Percentiles rank a stretch among this genome's conserved stretches.
phyloP scores from a whole-genome alignment of 257 asterid genomes.

The Dorcoceras hygrometricum region DNA sequence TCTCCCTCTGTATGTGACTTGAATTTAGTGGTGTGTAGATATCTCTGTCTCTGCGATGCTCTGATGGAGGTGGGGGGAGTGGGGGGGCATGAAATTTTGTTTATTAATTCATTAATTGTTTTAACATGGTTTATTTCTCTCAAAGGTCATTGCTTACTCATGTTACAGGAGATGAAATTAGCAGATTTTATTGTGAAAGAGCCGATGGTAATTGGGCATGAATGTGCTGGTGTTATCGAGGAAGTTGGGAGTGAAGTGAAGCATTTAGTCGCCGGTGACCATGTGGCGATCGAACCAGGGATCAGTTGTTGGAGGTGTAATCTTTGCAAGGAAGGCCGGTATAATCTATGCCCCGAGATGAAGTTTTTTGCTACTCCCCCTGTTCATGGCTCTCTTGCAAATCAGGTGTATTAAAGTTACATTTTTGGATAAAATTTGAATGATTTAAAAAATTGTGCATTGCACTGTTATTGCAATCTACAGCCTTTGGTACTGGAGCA shows the following conservation, averaged over 20 bases:
- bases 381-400: conserved; percentile 87
- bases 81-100: neutral
- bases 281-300: conserved; percentile 90
- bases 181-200: conserved; percentile 81
- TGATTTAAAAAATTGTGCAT: neutral
- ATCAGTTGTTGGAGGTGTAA: conserved; percentile 72
- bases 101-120: neutral
- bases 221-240: conserved; percentile 85
- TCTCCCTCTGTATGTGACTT: conserved; percentile 5
- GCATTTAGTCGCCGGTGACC: conserved; percentile 65
- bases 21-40: neutral
- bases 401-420: conserved; percentile 48
- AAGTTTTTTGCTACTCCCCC: conserved; percentile 95
- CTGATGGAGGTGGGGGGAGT: too few species aligned
- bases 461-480: neutral
- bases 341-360: conserved; percentile 90
- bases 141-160: neutral
- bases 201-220: conserved; percentile 97
- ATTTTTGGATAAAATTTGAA: neutral
- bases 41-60: neutral
- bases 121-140: neutral
- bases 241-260: conserved; percentile 72
- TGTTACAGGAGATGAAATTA: conserved; percentile 57
- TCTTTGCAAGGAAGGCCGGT: conserved; percentile 78
- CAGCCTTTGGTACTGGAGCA: neutral